Conservation (phyloP, 2,329 filamentous ascomycete species). For the Colletotrichum tropicale region DNA sequence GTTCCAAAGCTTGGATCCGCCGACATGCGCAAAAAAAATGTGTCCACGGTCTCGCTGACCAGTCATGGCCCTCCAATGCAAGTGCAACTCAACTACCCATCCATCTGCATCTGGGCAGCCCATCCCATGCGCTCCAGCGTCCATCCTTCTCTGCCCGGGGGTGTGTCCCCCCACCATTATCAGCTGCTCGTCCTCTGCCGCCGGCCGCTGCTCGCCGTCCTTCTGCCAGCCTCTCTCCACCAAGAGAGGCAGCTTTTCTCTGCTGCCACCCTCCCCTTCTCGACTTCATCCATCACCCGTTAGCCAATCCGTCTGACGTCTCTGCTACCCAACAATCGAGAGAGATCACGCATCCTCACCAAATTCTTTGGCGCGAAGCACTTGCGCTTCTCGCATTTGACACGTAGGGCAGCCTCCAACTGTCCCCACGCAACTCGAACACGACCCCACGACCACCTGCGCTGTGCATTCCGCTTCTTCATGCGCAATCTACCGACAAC, state of each 20-base stretch:
- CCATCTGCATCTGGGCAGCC: neutral
- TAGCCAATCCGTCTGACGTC: neutral
- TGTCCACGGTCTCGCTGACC: neutral
- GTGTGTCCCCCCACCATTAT: conserved; percentile 14
- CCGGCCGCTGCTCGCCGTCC: neutral
- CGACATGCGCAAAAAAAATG: neutral
- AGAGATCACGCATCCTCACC: neutral
- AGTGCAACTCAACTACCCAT: neutral
- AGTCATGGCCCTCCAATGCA: conserved; percentile 3
- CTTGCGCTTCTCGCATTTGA: neutral
- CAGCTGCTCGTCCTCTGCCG: conserved; percentile 1
- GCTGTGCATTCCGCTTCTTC: neutral
- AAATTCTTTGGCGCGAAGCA: neutral
- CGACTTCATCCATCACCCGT: neutral
- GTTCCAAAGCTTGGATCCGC: neutral
- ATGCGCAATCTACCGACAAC: neutral
- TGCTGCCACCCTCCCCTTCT: neutral
- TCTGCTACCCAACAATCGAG: neutral
- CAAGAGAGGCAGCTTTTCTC: conserved; percentile 16
- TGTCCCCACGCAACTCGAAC: neutral
- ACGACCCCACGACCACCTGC: conserved; percentile 3
- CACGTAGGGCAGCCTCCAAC: neutral
- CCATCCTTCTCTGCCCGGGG: neutral
- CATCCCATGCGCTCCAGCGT: neutral
- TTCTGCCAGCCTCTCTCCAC: conserved; percentile 19